phyloP scores from a whole-genome alignment of 164 flowering plant genomes.

The Kalanchoe fedtschenkoi region DNA sequence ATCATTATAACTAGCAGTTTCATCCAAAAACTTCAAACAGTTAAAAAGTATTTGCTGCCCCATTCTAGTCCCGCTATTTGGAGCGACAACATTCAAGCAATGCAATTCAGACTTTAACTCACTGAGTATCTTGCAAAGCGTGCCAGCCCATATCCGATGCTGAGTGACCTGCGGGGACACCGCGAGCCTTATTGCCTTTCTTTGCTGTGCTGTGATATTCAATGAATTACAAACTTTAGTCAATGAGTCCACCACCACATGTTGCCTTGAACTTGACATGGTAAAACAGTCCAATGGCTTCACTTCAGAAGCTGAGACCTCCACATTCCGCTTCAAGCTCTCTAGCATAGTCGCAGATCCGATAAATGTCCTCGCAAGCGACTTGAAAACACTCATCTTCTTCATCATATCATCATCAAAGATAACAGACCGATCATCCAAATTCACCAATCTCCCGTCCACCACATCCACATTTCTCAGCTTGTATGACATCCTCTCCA shows the following conservation, averaged over 20 bases:
- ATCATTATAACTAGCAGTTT: constrained; percentile 24
- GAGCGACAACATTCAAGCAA: constrained; percentile 9
- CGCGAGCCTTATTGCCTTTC: constrained; percentile 6
- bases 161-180: background rate
- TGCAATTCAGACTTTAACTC: background rate
- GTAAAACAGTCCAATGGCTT: background rate
- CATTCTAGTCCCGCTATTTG: constrained; percentile 25
- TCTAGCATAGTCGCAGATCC: constrained; percentile 1
- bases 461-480: constrained; percentile 1
- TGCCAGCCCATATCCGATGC: background rate
- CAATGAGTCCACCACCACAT: background rate
- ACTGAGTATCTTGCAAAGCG: background rate
- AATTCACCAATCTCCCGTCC: background rate
- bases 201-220: background rate
- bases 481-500: constrained; percentile 1
- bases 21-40: constrained; percentile 47
- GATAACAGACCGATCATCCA: background rate
- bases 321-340: background rate
- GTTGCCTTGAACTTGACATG: background rate
- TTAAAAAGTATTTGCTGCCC: constrained; percentile 49
- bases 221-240: background rate
- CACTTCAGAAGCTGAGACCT: background rate
- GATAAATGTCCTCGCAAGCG: background rate
- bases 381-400: background rate
- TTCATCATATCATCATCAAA: background rate